Conservation (phyloP, 2,329 filamentous ascomycete species). For the Fusarium beomiforme region DNA sequence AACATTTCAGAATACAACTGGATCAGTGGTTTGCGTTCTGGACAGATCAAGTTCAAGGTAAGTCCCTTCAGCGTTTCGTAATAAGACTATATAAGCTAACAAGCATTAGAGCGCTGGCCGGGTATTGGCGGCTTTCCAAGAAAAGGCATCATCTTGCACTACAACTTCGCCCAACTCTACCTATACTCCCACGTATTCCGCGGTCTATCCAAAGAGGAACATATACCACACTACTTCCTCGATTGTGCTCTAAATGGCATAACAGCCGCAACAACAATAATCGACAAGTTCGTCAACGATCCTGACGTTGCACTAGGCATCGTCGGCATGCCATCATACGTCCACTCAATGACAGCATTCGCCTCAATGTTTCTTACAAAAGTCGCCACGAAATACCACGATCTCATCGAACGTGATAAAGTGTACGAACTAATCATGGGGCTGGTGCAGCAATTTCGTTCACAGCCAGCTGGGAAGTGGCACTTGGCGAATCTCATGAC, state of each 20-base stretch:
- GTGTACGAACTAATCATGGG: conserved; percentile 51
- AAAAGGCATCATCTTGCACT: conserved; percentile 51
- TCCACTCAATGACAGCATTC: conserved; percentile 63
- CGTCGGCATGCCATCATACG: conserved; percentile 58
- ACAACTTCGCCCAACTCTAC: conserved; percentile 52
- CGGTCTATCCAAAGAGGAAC: conserved; percentile 43
- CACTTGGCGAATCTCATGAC: conserved; percentile 58
- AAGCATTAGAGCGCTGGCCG: conserved; percentile 46
- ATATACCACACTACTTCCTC: conserved; percentile 44
- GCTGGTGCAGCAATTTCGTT: conserved; percentile 52
- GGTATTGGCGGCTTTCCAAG: conserved; percentile 49
- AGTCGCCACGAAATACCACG: conserved; percentile 53
- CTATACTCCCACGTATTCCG: conserved; percentile 53
- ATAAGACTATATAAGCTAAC: neutral
- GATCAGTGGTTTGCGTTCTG: conserved; percentile 50
- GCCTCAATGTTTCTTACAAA: conserved; percentile 61
- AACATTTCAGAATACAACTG: conserved; percentile 45
- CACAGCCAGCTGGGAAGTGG: conserved; percentile 53
- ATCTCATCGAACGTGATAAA: conserved; percentile 49
- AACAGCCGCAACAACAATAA: conserved; percentile 51
- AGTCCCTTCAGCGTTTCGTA: accelerated
- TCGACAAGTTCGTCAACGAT: conserved; percentile 54
- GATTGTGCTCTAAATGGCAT: conserved; percentile 43
- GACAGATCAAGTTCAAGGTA: conserved; percentile 44
- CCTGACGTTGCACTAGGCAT: conserved; percentile 50